Evolutionary conservation across 2,329 filamentous ascomycete genomes (phyloP), one percentile per base, ranked within the genome.

Genomic region (Trichophyton simii): DNA sequence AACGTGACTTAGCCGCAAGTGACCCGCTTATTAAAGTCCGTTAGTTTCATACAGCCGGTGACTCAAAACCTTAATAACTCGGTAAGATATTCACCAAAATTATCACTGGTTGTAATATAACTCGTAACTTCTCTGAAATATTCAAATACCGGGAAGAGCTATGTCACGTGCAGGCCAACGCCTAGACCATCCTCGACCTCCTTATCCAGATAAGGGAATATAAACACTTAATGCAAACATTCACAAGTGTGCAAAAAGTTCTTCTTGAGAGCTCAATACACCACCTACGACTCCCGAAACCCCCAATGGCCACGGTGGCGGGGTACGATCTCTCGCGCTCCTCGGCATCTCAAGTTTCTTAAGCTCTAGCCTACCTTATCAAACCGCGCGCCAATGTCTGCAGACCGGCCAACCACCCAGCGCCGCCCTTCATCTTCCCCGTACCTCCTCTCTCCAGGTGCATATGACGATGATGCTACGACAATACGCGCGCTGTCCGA

Each of bases 401-500:
- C 52, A n/a, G 52, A 54, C 48, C 48, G 28, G 22, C 15, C 15
- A 36, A 36, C 22, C 41, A 58, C 18, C 55, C 36, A 42, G 41
- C 55, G 36, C 22, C 55, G 55, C 11, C 55, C 55, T 44, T 15
- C 55, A 6, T 66, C 65, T 25, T 69, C 68, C 58, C 68, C 68
- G 34, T 81, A 79, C 54, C 78, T 87, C 57, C 81, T 88, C 55
- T 86, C 84, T 11, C 84, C 85, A 46, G 73, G 77, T 64, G 80
- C 78, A 57, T 87, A 87, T 76, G 86, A 88, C 66, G 84, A 85
- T 67, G 87, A 89, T 72, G 85, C 84, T 60, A 76, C 82, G 11
- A 88, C 86, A 5, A 75, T 89, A 48, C 82, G 85, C 68, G 84
- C 80, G 67, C 70, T 74, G 2, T 77, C 75, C 52, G 86, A 88